Evolutionary conservation across 2,329 filamentous ascomycete species (phyloP).

Genomic region (Lasiodiplodia sp.): DNA sequence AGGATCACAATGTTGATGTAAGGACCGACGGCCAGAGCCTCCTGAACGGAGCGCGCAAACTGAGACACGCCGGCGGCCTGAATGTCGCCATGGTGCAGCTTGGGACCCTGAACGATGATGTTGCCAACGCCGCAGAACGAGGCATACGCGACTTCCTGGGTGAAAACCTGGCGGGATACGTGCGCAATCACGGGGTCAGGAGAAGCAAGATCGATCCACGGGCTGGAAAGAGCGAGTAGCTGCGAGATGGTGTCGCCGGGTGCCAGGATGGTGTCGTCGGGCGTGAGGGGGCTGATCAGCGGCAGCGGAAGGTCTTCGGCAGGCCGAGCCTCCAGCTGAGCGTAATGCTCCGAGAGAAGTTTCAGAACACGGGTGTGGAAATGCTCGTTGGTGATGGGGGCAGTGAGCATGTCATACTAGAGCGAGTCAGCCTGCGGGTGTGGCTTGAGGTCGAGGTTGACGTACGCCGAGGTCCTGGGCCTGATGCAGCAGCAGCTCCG

Average conservation of each 20-base stretch:
- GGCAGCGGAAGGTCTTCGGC: constrained; percentile 52
- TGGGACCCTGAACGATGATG: constrained; percentile 81
- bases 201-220: constrained; percentile 92
- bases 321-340: constrained; percentile 52
- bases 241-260: constrained; percentile 74
- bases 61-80: constrained; percentile 64
- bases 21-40: constrained; percentile 75
- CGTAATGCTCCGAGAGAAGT: constrained; percentile 65
- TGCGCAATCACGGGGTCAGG: constrained; percentile 82
- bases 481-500: constrained; percentile 69
- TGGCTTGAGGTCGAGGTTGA: constrained; percentile 3
- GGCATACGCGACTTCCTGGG: constrained; percentile 91
- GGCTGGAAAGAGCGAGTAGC: constrained; percentile 79
- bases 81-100: constrained; percentile 63
- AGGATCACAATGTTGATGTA: constrained; percentile 83
- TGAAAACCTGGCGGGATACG: constrained; percentile 87
- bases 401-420: constrained; percentile 81
- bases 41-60: constrained; percentile 84
- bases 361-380: constrained; percentile 74
- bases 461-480: constrained; percentile 74
- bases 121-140: constrained; percentile 91
- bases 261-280: constrained; percentile 78
- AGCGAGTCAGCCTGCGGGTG: not conserved
- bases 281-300: constrained; percentile 70
- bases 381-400: constrained; percentile 76